Percentiles rank a stretch among this genome's conserved stretches.
Conservation (phyloP, 1,284 basidiomycete genomes). For the Ustilago loliicola region DNA sequence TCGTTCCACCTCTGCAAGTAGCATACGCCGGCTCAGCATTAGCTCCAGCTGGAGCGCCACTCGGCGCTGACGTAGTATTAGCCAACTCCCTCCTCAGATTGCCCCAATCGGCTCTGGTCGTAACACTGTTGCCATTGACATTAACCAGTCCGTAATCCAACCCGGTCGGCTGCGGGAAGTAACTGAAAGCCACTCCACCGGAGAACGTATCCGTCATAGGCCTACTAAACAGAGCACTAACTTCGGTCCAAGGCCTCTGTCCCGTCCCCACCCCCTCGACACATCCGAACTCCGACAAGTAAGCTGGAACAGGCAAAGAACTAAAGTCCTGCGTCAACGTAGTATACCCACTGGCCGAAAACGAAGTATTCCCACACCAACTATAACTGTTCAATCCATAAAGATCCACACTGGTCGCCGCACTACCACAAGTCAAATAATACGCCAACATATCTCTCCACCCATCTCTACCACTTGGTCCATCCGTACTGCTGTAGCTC, state of each 20-base stretch:
- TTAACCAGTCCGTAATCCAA: slow-evolving; percentile 88
- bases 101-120: slow-evolving; percentile 78
- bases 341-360: slow-evolving; percentile 74
- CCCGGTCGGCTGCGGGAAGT: slow-evolving; percentile 72
- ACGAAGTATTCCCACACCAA: slow-evolving; percentile 83
- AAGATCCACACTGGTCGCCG: slow-evolving; percentile 80
- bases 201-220: slow-evolving; percentile 85
- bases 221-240: slow-evolving; percentile 79
- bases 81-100: slow-evolving; percentile 78
- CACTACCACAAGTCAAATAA: slow-evolving; percentile 85
- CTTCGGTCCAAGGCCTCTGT: slow-evolving; percentile 85
- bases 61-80: slow-evolving; percentile 77
- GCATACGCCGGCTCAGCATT: slow-evolving; percentile 76
- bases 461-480: slow-evolving; percentile 72
- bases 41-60: slow-evolving; percentile 75
- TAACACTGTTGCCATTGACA: slow-evolving; percentile 78
- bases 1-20: slow-evolving; percentile 77
- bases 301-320: slow-evolving; percentile 81
- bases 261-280: slow-evolving; percentile 75
- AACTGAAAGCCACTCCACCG: slow-evolving; percentile 84
- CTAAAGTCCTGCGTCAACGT: slow-evolving; percentile 71
- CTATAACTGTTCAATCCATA: slow-evolving; percentile 75
- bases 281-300: slow-evolving; percentile 88
- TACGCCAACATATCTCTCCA: slow-evolving; percentile 77
- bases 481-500: slow-evolving; percentile 88